Conservation (phyloP, 2,329 filamentous ascomycete genomes). For the Teratosphaeria nubilosa region DNA sequence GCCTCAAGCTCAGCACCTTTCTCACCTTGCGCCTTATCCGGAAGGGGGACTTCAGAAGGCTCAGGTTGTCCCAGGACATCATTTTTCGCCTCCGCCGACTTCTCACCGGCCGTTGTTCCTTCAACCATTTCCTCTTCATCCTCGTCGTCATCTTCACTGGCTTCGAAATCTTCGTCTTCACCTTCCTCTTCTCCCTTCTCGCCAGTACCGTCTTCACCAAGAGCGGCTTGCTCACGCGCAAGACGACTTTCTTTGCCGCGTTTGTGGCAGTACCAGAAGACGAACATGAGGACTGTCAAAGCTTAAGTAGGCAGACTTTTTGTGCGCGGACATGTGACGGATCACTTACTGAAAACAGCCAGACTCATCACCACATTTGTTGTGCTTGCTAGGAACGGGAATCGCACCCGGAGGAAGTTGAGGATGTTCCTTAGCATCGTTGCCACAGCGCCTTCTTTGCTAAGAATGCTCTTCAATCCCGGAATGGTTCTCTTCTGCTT, state of each 20-base stretch:
- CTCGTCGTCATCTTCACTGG: slow-evolving; percentile 8
- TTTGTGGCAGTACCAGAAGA: slow-evolving; percentile 98
- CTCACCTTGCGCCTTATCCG: slow-evolving; percentile 6
- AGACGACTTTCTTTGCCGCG: slow-evolving; percentile 78
- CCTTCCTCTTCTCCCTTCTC: slow-evolving; percentile 8
- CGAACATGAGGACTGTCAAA: slow-evolving; percentile 67
- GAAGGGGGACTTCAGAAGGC: slow-evolving; percentile 15
- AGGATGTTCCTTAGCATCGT: slow-evolving; percentile 83
- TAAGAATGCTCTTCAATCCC: slow-evolving; percentile 67
- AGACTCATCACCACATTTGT: slow-evolving; percentile 88
- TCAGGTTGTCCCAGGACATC: slow-evolving; percentile 14
- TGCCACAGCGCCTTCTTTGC: slow-evolving; percentile 77
- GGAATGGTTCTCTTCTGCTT: slow-evolving; percentile 58
- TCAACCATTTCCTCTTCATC: slow-evolving; percentile 6
- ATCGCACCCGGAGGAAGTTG: slow-evolving; percentile 73
- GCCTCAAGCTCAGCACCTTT: slow-evolving; percentile 5
- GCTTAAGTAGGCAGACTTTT: slow-evolving; percentile 12
- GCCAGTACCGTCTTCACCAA: slow-evolving; percentile 5
- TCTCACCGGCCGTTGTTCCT: background rate
- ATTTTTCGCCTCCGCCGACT: background rate
- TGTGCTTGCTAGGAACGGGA: slow-evolving; percentile 74
- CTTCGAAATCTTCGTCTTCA: slow-evolving; percentile 3
- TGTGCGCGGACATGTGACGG: background rate
- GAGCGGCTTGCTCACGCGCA: slow-evolving; percentile 23
- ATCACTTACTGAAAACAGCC: slow-evolving; percentile 66